phyloP scores from a whole-genome alignment of 495 filamentous ascomycete genomes.

The Podospora bellae-mahoneyi region DNA sequence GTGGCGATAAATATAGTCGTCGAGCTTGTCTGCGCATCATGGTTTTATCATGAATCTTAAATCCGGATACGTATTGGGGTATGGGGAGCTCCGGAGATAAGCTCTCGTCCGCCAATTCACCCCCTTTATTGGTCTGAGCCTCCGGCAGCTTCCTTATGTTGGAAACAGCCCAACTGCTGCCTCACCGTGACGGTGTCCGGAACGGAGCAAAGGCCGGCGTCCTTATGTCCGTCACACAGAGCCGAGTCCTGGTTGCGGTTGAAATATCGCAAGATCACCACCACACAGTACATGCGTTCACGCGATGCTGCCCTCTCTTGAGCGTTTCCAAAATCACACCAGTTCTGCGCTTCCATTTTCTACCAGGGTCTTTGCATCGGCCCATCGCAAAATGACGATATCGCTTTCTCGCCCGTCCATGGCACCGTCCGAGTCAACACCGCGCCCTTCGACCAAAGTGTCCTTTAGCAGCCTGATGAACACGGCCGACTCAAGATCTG shows the following conservation, averaged over 20 bases:
- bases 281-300: background rate
- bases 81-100: background rate
- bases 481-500: conserved; percentile 76
- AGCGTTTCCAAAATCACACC: conserved; percentile 49
- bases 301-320: background rate
- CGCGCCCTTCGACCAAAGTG: conserved; percentile 51
- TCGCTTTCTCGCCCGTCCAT: conserved; percentile 72
- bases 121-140: background rate
- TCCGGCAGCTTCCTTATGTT: background rate
- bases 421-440: conserved; percentile 55
- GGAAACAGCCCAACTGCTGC: background rate
- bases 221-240: background rate
- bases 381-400: conserved; percentile 84
- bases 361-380: conserved; percentile 69
- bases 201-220: background rate
- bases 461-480: conserved; percentile 75
- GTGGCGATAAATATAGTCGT: background rate
- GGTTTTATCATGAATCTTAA: background rate
- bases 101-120: background rate
- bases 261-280: background rate
- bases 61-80: background rate
- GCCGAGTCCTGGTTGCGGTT: background rate
- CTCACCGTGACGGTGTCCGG: background rate
- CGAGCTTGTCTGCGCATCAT: background rate
- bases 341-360: conserved; percentile 75